These are phyloP conservation scores for Aurantiochytrium sp. DNA, from an alignment of 108 stramenopile genomes.

Conservation along the genomic window DNA sequence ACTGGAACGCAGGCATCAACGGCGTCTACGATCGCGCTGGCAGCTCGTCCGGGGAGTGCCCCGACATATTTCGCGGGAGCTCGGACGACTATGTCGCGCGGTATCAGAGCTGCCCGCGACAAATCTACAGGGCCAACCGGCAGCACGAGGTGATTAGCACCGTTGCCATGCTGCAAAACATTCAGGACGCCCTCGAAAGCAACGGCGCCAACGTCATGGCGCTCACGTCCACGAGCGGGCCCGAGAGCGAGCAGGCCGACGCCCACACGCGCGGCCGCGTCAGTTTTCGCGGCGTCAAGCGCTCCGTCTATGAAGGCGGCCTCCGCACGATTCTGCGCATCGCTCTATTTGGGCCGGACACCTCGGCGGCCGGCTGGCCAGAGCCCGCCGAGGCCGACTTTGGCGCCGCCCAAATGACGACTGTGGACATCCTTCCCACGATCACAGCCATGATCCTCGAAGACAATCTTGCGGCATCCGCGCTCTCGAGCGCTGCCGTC, in stretches of 20 bases:
- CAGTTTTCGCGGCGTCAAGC: background rate
- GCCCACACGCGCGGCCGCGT: background rate
- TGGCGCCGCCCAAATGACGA: background rate
- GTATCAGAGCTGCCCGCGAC: background rate
- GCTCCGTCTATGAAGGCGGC: constrained; percentile 10
- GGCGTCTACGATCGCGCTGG: background rate
- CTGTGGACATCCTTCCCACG: background rate
- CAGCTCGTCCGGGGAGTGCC: background rate
- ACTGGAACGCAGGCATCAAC: background rate
- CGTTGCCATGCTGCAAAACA: background rate
- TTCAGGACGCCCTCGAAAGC: background rate
- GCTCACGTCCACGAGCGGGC: constrained; percentile 16
- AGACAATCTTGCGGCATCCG: background rate
- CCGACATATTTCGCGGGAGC: background rate
- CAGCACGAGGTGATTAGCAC: background rate
- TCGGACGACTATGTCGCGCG: background rate
- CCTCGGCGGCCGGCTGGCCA: background rate
- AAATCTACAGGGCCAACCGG: constrained; percentile 12
- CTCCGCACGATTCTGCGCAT: background rate
- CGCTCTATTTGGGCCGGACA: background rate
- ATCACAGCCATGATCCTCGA: background rate
- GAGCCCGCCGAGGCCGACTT: background rate
- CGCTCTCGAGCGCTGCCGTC: background rate
- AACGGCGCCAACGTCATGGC: background rate
- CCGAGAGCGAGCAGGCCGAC: constrained; percentile 1